Evolutionary conservation across 1,284 basidiomycete genomes (phyloP).

Genomic region (Butyriboletus regius): DNA sequence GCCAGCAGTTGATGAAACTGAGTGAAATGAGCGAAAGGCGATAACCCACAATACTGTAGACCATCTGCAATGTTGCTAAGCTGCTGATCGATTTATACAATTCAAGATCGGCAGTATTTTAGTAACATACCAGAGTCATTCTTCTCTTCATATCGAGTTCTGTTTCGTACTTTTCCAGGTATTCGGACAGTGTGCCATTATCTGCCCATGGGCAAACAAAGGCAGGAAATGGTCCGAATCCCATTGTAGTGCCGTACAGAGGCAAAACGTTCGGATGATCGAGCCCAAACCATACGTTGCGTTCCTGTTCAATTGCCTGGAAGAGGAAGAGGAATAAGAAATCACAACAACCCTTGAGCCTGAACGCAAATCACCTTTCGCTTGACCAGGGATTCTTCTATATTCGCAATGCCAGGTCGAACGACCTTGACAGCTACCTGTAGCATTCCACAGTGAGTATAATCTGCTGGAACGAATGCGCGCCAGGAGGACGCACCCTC

Average conservation of each 20-base stretch:
- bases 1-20: background rate
- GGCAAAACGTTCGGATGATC: constrained; percentile 38
- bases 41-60: constrained; percentile 20
- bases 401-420: constrained; percentile 28
- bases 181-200: constrained; percentile 41
- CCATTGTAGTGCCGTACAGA: constrained; percentile 35
- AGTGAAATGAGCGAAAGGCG: background rate
- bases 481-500: constrained; percentile 12
- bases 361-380: constrained; percentile 19
- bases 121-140: constrained; percentile 14
- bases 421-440: constrained; percentile 43
- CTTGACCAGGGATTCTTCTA: constrained; percentile 31
- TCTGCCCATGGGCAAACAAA: constrained; percentile 48
- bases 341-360: background rate
- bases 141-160: constrained; percentile 13
- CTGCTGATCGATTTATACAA: constrained; percentile 8
- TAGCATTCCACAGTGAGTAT: background rate
- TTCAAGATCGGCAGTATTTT: background rate
- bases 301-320: constrained; percentile 37
- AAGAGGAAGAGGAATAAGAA: too few relatives aligned
- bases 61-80: constrained; percentile 21
- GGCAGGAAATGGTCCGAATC: constrained; percentile 38
- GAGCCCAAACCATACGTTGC: constrained; percentile 38
- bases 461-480: background rate
- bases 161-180: constrained; percentile 32